Evolutionary conservation across 2,329 filamentous ascomycete species (phyloP), one percentile per base, ranked within the genome.

Genomic region (Colletotrichum kahawae): DNA sequence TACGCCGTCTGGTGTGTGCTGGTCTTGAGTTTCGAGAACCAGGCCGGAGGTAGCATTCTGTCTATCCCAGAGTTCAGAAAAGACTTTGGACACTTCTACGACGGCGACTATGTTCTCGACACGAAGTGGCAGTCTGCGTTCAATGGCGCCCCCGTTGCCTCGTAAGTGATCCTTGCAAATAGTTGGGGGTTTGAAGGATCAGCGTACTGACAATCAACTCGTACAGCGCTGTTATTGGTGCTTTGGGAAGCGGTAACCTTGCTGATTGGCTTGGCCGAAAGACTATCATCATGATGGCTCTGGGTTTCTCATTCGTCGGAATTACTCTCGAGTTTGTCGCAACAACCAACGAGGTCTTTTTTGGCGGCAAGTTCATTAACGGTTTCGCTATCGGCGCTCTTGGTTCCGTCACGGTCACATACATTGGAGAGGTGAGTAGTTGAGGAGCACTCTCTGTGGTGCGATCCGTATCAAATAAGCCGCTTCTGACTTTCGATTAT

Each of bases 111-210:
- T 79, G 84, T 86, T 8, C 78, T 88, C 10, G 78, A 83, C 16
- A 82, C 85, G 5, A 82, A 83, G 18, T 88, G 86, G 87, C 85
- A 88, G 76, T 82, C 81, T 24, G 86, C 86, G 7, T 87, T 87
- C 75, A 82, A 82, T 51, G 86, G 84, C 13, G 86, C 80, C 0
- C 85, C 86, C 3, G 82, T 86, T 21, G 85, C 85, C 34, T 81
- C 81, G 81, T 82, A 67, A 78, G 80, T 78, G 5, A 5, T 8
- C 14, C 9, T 1, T 16, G 10, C 5, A 4, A 34, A 4, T 10
- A n/a, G 1, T 56, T 21, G 1, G 1, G 4, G 4, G 7, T 59
- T 24, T 4, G 12, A 14, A 5, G 4, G 1, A 14, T 29, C 6
- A 5, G 10, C 5, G 0, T 18, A 12, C 60, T 63, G 72, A 81